phyloP scores from a whole-genome alignment of 2,329 filamentous ascomycete species.

The Xylaria sp. region DNA sequence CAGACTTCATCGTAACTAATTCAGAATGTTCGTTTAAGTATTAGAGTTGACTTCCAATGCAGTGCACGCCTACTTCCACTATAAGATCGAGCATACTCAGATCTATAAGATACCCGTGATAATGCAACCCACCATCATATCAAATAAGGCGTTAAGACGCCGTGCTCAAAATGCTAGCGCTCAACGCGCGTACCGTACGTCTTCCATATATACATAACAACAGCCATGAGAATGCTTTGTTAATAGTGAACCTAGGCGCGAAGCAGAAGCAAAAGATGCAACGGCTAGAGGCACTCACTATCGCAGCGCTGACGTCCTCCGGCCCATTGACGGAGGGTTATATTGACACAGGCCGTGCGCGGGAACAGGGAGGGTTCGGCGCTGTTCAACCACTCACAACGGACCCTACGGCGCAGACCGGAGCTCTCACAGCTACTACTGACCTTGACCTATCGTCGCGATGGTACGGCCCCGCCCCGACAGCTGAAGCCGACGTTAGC shows the following conservation, averaged over 20 bases:
- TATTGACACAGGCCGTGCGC: background rate
- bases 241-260: constrained; percentile 9
- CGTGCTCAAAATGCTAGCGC: constrained; percentile 27
- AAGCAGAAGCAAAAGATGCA: constrained; percentile 27
- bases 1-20: background rate
- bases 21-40: background rate
- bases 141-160: background rate
- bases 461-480: background rate
- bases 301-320: constrained; percentile 17
- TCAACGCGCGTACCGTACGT: constrained; percentile 19
- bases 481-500: background rate
- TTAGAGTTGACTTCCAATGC: background rate
- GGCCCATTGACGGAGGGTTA: background rate
- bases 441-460: background rate
- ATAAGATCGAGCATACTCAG: background rate
- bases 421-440: background rate
- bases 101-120: background rate
- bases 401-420: background rate
- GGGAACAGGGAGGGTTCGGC: background rate
- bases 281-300: constrained; percentile 24
- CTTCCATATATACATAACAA: background rate
- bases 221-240: background rate
- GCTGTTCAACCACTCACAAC: background rate
- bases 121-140: constrained; percentile 1
- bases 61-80: background rate